phyloP scores from a whole-genome alignment of 1,284 basidiomycete species.

The Earliella scabrosa region DNA sequence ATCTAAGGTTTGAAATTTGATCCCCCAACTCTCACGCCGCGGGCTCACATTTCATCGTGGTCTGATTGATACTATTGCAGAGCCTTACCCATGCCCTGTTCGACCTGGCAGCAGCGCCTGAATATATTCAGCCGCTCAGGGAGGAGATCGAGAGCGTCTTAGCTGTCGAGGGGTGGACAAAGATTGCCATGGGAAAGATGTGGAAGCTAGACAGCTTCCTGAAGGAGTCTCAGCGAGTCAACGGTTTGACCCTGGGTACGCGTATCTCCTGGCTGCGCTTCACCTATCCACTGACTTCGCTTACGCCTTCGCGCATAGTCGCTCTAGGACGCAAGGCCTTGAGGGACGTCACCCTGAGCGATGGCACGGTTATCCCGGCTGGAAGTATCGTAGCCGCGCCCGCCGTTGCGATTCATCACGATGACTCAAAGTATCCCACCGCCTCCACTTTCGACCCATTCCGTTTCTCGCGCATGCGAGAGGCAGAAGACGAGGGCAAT shows the following conservation, averaged over 20 bases:
- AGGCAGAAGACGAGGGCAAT: slow-evolving; percentile 21
- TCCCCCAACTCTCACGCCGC: fast-evolving
- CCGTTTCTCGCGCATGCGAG: slow-evolving; percentile 48
- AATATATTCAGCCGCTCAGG: slow-evolving; percentile 46
- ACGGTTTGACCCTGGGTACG: slow-evolving; percentile 33
- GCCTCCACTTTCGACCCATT: slow-evolving; percentile 47
- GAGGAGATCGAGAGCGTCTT: slow-evolving; percentile 48
- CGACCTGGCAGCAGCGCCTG: slow-evolving; percentile 45
- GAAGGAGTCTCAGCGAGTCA: slow-evolving; percentile 48
- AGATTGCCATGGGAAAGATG: slow-evolving; percentile 47
- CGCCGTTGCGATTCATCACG: slow-evolving; percentile 42
- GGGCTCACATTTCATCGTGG: not conserved
- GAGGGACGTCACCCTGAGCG: slow-evolving; percentile 41
- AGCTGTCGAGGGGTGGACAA: slow-evolving; percentile 45
- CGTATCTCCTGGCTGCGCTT: not conserved
- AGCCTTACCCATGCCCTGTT: slow-evolving; percentile 43
- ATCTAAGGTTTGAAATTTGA: slow-evolving; percentile 27
- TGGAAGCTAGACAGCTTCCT: slow-evolving; percentile 57
- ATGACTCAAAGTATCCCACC: slow-evolving; percentile 44
- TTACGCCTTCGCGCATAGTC: slow-evolving; percentile 1
- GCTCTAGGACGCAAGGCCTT: slow-evolving; percentile 27
- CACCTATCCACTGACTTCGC: not conserved
- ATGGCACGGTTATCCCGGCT: slow-evolving; percentile 47
- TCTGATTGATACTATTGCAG: too few relatives aligned
- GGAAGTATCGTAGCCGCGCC: slow-evolving; percentile 46